Evolutionary conservation across 768 basidiomycete genomes (phyloP).

Genomic region (Rossbeevera mucosa): DNA sequence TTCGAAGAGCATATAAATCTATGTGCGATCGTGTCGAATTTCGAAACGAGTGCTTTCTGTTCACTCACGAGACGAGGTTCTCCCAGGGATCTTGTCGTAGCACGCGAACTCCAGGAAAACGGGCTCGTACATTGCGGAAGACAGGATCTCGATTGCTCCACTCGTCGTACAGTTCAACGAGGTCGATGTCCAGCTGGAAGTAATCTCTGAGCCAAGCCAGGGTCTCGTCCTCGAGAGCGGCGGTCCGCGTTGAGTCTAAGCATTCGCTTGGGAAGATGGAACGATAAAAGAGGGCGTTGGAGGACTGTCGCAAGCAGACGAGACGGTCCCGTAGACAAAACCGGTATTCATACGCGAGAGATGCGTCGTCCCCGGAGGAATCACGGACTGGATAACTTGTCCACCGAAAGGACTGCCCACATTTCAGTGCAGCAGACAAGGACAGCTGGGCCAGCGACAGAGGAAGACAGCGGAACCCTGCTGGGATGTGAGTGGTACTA

Average conservation of each 20-base stretch:
- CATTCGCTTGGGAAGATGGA: slow-evolving; percentile 53
- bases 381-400: slow-evolving; percentile 34
- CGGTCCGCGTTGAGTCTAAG: slow-evolving; percentile 29
- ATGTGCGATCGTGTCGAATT: slow-evolving; percentile 8
- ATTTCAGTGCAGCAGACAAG: slow-evolving; percentile 72
- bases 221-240: slow-evolving; percentile 56
- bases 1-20: slow-evolving; percentile 98
- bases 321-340: slow-evolving; percentile 79
- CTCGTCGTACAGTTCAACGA: slow-evolving; percentile 62
- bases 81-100: slow-evolving; percentile 95
- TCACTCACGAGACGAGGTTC: slow-evolving; percentile 82
- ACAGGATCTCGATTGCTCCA: slow-evolving; percentile 76
- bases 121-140: slow-evolving; percentile 57
- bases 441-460: slow-evolving; percentile 66
- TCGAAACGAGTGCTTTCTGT: slow-evolving; percentile 1
- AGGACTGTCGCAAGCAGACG: slow-evolving; percentile 73
- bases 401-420: slow-evolving; percentile 89
- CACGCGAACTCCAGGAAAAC: slow-evolving; percentile 80
- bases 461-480: slow-evolving; percentile 56
- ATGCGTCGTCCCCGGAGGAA: slow-evolving; percentile 8
- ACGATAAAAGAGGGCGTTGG: slow-evolving; percentile 63
- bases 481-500: slow-evolving; percentile 6
- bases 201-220: slow-evolving; percentile 77
- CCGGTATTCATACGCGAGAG: slow-evolving; percentile 62
- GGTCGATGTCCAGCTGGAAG: slow-evolving; percentile 80